phyloP scores from a whole-genome alignment of 257 asterid species.

The Salvia hispanica region DNA sequence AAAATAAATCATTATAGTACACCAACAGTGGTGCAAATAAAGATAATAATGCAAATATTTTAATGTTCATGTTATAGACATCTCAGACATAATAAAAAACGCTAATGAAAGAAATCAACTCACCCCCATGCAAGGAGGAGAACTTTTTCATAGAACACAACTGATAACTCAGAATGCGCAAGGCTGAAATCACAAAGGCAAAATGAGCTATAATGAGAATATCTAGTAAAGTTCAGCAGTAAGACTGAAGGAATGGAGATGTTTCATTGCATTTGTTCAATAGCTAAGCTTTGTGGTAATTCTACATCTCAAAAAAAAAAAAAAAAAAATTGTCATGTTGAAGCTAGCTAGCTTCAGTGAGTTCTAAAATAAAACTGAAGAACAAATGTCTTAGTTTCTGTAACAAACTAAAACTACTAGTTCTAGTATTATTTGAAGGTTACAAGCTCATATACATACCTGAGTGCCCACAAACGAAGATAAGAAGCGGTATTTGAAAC shows the following conservation, averaged over 20 bases:
- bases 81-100: constrained; percentile 19
- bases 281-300: constrained; percentile 5
- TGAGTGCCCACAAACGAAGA: constrained; percentile 99
- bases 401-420: constrained; percentile 14
- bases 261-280: constrained; percentile 21
- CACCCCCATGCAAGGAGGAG: constrained; percentile 97
- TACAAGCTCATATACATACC: constrained; percentile 48
- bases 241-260: constrained; percentile 9
- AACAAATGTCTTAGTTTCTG: neutral
- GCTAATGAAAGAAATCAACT: constrained; percentile 37
- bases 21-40: no score
- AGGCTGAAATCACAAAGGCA: constrained; percentile 57
- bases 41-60: no score
- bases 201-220: constrained; percentile 20
- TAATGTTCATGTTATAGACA: neutral
- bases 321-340: no score
- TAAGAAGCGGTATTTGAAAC: constrained; percentile 99
- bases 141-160: constrained; percentile 90
- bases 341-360: no score
- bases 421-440: constrained; percentile 22
- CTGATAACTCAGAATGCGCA: constrained; percentile 91
- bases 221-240: neutral
- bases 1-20: no score
- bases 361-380: constrained; percentile 6
- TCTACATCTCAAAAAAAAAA: constrained; percentile 5